phyloP scores from a whole-genome alignment of 371 early-diverging fungal genomes.

The Mucor irregularis region DNA sequence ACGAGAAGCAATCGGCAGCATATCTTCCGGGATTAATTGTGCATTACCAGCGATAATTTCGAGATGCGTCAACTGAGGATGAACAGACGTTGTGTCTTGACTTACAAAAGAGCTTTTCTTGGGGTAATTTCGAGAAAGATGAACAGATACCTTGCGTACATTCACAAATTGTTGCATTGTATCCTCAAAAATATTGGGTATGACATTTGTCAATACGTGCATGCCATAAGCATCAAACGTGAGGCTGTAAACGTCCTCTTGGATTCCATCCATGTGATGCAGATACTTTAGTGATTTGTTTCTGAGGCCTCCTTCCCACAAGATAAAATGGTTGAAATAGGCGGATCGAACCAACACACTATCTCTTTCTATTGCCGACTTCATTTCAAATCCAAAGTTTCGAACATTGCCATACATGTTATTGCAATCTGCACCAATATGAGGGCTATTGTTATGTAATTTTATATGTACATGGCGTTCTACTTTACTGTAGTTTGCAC shows the following conservation, averaged over 20 bases:
- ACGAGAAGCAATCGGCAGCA: neutral
- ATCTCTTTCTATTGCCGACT: neutral
- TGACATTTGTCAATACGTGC: neutral
- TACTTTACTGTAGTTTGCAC: neutral
- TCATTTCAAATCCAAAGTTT: slow-evolving; percentile 2
- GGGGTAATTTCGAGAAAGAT: neutral
- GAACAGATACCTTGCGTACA: neutral
- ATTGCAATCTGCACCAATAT: slow-evolving; percentile 7
- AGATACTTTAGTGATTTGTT: neutral
- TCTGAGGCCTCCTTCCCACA: neutral
- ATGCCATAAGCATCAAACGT: neutral
- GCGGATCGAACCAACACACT: neutral
- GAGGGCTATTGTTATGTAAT: neutral
- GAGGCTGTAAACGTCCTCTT: neutral
- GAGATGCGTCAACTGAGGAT: neutral
- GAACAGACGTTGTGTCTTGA: neutral
- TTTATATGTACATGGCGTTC: neutral
- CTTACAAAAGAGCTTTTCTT: neutral
- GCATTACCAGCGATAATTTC: slow-evolving; percentile 2
- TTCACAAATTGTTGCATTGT: neutral
- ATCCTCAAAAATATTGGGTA: neutral
- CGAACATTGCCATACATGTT: slow-evolving; percentile 2
- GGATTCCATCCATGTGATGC: neutral
- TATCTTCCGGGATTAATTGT: neutral
- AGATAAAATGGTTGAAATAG: slow-evolving; percentile 1